Evolutionary conservation across 2,329 filamentous ascomycete genomes (phyloP).

Genomic region (Lecanoromycetidae sp.): DNA sequence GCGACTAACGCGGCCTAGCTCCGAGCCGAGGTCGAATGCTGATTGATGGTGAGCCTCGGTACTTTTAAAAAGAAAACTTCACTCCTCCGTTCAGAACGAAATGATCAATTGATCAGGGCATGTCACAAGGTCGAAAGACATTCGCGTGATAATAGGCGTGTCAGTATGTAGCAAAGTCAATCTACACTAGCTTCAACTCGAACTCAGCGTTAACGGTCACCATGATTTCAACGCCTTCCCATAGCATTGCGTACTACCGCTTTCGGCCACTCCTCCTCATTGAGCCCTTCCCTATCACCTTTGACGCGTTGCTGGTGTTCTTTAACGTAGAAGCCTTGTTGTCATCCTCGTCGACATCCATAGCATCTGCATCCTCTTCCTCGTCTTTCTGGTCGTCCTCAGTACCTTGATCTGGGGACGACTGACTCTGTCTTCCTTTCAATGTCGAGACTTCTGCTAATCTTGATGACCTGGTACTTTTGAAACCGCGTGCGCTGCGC

Average conservation of each 20-base stretch:
- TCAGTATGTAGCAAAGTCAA: no score
- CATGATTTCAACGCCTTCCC: background rate
- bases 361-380: slow-evolving; percentile 9
- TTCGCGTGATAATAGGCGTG: no score
- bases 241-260: no score
- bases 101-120: no score
- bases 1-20: background rate
- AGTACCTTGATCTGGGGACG: slow-evolving; percentile 10
- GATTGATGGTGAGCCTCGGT: background rate
- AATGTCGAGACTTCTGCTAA: slow-evolving; percentile 13
- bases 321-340: background rate
- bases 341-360: slow-evolving; percentile 8
- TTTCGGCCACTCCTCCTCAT: slow-evolving; percentile 13
- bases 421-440: slow-evolving; percentile 9
- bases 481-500: slow-evolving; percentile 29
- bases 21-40: background rate
- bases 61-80: no score
- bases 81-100: background rate
- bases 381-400: slow-evolving; percentile 10
- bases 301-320: slow-evolving; percentile 3
- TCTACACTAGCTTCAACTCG: no score
- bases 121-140: no score
- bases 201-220: background rate
- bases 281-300: background rate
- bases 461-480: slow-evolving; percentile 25